Percentiles rank a stretch among this genome's conserved stretches.
These are phyloP conservation scores for Physaria fendleri DNA, from an alignment of 345 rosid genomes.

Conservation along the genomic window DNA sequence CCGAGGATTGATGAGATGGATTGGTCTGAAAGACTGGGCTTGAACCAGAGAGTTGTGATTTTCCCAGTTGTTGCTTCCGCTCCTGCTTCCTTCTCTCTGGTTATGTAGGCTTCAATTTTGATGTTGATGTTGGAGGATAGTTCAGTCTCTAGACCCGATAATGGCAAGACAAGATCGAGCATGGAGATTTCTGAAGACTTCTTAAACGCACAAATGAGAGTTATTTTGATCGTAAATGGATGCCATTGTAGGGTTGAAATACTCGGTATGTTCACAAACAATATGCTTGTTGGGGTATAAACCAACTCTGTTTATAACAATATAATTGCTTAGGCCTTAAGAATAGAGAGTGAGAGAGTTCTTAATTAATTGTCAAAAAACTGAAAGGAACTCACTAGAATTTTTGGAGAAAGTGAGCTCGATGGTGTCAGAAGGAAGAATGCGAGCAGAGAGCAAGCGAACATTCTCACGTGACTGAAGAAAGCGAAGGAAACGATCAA, in stretches of 20 bases:
- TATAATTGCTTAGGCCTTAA: too few relatives aligned
- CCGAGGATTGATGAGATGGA: slow-evolving; percentile 58
- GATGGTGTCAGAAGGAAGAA: slow-evolving; percentile 51
- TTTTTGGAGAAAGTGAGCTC: slow-evolving; percentile 70
- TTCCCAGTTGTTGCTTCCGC: slow-evolving; percentile 14
- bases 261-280: slow-evolving; percentile 68
- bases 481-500: slow-evolving; percentile 70
- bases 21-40: slow-evolving; percentile 40
- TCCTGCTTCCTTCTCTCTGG: slow-evolving; percentile 47
- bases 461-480: slow-evolving; percentile 53
- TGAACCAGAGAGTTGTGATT: slow-evolving; percentile 45
- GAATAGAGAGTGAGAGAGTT: too few relatives aligned
- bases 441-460: slow-evolving; percentile 53
- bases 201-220: slow-evolving; percentile 53
- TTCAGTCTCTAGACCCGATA: slow-evolving; percentile 30
- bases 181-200: slow-evolving; percentile 52
- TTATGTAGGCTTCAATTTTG: slow-evolving; percentile 60
- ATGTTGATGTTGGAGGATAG: slow-evolving; percentile 36
- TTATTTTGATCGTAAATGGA: slow-evolving; percentile 61
- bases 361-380: too few relatives aligned
- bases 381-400: slow-evolving; percentile 38
- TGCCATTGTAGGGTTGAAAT: slow-evolving; percentile 89
- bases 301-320: slow-evolving; percentile 41
- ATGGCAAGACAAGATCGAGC: slow-evolving; percentile 61
- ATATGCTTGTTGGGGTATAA: slow-evolving; percentile 60